Base-by-base conservation (phyloP, 2,329 filamentous ascomycete species). In the Aspergillus terreus region DNA sequence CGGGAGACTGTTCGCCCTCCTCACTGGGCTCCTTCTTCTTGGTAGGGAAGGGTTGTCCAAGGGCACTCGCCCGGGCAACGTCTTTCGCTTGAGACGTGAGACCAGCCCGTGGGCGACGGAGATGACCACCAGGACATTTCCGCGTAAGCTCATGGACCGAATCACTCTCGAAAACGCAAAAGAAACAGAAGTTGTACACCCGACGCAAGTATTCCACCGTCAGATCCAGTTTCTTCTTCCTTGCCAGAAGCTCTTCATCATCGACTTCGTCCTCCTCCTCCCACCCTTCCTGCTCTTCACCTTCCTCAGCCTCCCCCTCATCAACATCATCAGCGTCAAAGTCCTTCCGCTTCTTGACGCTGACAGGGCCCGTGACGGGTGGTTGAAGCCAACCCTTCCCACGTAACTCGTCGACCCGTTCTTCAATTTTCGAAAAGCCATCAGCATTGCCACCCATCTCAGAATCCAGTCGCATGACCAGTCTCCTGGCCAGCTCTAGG, bases 181-280 rank as follows among this genome's bases (percentile, higher is more conserved):
- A 99, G 78, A 99, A 96, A 77, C 94, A 99, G 75, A 99, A 97
- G 74, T 94, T 96, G 80, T 95, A 95, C 47, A 99, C 94, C 14
- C 94, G 86, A 47, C 94, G 90, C 53, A 99, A 81, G 69, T 99
- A 99, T 74, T 99, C 94, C 48, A 97, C 94, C 70, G 96, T 81
- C 33, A 99, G 79, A 72, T 99, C 94, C 46, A 99, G 83, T 65
- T 94, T 92, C 78, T 99, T 97, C 82, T 97, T 97, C 79, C 95
- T 94, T 38, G 86, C 82, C 49, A 96, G 71, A 36, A 96, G 77
- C 38, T 96, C 90, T 65, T 96, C 90, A 63, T 95, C 90, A 61
- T 99, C 92, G 32, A 86, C 80, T 56, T 96, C 92, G 25, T 79
- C 82, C 15, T 81, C 83, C 15, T 81, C 83, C 57, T 78, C 78